Evolutionary conservation across 2,329 filamentous ascomycete species (phyloP), one percentile per base, ranked within the genome.

Genomic region (Proliferodiscus dingleyae): DNA sequence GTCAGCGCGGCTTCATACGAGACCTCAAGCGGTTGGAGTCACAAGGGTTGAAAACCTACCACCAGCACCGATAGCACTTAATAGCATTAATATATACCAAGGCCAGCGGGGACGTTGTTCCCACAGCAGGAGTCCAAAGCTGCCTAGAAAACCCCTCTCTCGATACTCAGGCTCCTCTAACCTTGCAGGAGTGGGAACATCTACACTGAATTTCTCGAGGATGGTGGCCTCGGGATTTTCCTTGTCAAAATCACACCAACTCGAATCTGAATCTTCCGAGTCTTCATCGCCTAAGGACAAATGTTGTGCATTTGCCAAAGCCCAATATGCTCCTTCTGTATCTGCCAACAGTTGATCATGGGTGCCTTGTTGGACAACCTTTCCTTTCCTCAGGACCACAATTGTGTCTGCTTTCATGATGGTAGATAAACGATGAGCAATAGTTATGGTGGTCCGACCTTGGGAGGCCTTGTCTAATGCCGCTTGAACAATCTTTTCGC

Each of bases 341-440:
- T 50, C 29, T 3, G 70, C 61, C 1, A 93, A 69, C 1, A 94
- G 74, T 34, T 80, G 75, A 6, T 87, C 78, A 53, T 94, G 88
- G 0, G 78, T 88, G 0, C 89, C 89, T 54, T 83, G 71, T 63
- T 95, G 87, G 7, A 84, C 74, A 0, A 89, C 77, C 42, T 75
- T 73, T 13, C 88, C 88, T 48, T 83, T 78, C 50, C 86, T 75
- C 43, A 94, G 65, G 1, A 94, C 88, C 6, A 89, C 71, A 43
- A 94, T 94, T 29, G 81, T 78, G 59, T 94, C 84, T 3, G 88
- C 87, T 52, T 85, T 80, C 62, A 81, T 83, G 57, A 89, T 73
- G 67, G 85, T 89, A 0, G 83, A 86, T 2, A 89, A 70, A 3
- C 85, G 73, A 64, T 89, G 56, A 15, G 80, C 79, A 47, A 84